Percentiles rank a stretch among this genome's conserved stretches.
These are phyloP conservation scores for Cryptosporidium tyzzeri DNA, from an alignment of 169 alveolate species.

Conservation along the genomic window DNA sequence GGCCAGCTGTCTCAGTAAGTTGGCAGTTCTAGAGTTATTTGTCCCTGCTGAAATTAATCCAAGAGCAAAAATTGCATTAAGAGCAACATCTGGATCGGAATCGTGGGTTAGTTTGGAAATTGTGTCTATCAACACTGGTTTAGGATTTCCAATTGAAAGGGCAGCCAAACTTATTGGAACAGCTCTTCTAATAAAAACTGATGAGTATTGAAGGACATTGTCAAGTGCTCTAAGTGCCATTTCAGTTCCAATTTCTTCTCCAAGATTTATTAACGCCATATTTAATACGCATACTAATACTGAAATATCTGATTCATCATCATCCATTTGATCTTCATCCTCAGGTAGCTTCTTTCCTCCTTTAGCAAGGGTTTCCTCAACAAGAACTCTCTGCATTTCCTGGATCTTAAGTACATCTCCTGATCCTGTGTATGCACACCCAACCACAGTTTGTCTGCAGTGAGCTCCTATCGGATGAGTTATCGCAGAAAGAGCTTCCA, in stretches of 20 bases:
- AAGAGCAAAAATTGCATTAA: slow-evolving; percentile 94
- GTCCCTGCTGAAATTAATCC: slow-evolving; percentile 98
- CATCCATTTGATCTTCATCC: slow-evolving; percentile 45
- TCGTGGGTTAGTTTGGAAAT: slow-evolving; percentile 97
- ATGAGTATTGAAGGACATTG: slow-evolving; percentile 93
- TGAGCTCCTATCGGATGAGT: slow-evolving; percentile 77
- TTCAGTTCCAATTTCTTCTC: slow-evolving; percentile 95
- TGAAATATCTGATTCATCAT: slow-evolving; percentile 79
- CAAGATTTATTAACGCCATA: slow-evolving; percentile 93
- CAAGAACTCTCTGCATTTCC: slow-evolving; percentile 91
- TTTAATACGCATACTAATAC: slow-evolving; percentile 93
- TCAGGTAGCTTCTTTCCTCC: slow-evolving; percentile 9
- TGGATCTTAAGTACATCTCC: slow-evolving; percentile 97
- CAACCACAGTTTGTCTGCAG: slow-evolving; percentile 76
- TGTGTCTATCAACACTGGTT: slow-evolving; percentile 87
- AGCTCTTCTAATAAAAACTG: slow-evolving; percentile 92
- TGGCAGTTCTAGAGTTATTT: slow-evolving; percentile 96
- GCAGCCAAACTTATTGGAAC: slow-evolving; percentile 98
- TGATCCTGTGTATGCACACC: slow-evolving; percentile 97
- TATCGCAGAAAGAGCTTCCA: slow-evolving; percentile 89
- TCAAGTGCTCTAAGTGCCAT: slow-evolving; percentile 91
- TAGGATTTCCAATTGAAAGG: slow-evolving; percentile 94
- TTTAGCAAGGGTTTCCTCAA: slow-evolving; percentile 78
- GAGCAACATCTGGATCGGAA: slow-evolving; percentile 94
- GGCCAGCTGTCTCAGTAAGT: slow-evolving; percentile 95